Evolutionary conservation across 176 grass and related monocot species (phyloP).

Genomic region (Otatea glauca): DNA sequence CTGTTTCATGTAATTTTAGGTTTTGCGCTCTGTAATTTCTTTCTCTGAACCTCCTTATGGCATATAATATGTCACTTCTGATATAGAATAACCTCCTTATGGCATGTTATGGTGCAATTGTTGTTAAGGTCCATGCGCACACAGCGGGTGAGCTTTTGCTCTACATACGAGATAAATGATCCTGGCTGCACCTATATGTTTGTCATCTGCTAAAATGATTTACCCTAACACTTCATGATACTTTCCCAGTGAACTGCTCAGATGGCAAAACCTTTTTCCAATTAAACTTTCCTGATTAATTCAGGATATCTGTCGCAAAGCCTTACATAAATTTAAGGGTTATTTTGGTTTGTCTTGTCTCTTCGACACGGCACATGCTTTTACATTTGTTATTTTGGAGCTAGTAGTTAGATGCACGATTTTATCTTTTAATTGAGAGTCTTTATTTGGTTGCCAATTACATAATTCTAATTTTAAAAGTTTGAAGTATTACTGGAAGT

Average conservation of each 20-base stretch:
- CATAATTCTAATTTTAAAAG: neutral
- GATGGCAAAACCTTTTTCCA: neutral
- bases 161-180: neutral
- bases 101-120: neutral
- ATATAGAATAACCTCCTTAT: neutral
- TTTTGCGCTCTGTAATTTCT: neutral
- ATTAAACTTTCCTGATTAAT: neutral
- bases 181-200: neutral
- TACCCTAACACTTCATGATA: neutral
- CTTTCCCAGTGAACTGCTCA: neutral
- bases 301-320: neutral
- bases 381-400: slow-evolving; percentile 10
- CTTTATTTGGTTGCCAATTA: slow-evolving; percentile 16
- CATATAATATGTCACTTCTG: neutral
- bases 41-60: neutral
- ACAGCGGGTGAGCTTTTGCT: neutral
- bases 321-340: neutral
- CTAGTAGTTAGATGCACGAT: neutral
- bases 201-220: neutral
- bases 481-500: neutral
- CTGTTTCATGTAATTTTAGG: neutral
- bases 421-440: slow-evolving; percentile 22
- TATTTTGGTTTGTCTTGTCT: neutral
- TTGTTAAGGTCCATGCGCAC: neutral
- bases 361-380: neutral